Percentiles rank a stretch among this genome's conserved stretches.
Evolutionary conservation across 768 basidiomycete genomes (phyloP).

Genomic region (Pholiota conissans): DNA sequence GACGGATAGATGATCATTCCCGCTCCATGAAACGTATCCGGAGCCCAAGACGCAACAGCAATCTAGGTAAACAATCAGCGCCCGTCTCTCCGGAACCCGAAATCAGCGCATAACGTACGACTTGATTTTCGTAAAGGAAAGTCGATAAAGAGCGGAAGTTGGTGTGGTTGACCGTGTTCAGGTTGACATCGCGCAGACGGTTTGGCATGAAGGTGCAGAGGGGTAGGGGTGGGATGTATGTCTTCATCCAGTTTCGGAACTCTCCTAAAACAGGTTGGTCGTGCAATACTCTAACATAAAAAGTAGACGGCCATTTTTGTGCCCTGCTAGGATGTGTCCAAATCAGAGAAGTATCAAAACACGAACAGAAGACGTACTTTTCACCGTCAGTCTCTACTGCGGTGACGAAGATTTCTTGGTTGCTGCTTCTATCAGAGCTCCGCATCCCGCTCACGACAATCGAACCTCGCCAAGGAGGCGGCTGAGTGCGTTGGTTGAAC

Average conservation of each 20-base stretch:
- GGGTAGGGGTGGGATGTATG: constrained; percentile 42
- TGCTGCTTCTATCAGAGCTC: constrained; percentile 44
- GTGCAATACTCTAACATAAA: constrained; percentile 43
- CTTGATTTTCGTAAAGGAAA: constrained; percentile 50
- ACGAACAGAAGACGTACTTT: constrained; percentile 45
- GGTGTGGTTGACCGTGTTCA: constrained; percentile 49
- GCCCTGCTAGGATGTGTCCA: constrained; percentile 40
- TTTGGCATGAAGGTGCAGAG: constrained; percentile 67
- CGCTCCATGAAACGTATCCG: constrained; percentile 42
- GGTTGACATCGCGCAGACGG: constrained; percentile 48
- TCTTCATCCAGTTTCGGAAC: constrained; percentile 52
- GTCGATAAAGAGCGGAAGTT: constrained; percentile 56
- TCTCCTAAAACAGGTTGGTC: constrained; percentile 43
- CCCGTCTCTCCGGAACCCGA: not conserved
- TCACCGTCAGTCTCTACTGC: constrained; percentile 74
- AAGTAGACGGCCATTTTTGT: constrained; percentile 55
- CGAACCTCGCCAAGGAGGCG: constrained; percentile 58
- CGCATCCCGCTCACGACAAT: constrained; percentile 52
- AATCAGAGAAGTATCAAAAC: constrained; percentile 25
- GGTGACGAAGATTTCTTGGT: constrained; percentile 56
- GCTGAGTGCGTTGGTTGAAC: constrained; percentile 40
- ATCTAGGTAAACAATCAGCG: constrained; percentile 31
- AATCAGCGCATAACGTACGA: constrained; percentile 37
- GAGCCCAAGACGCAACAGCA: constrained; percentile 53
- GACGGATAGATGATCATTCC: constrained; percentile 57